Base-by-base conservation (phyloP, 768 basidiomycete species). In the Mycena rebaudengoi region DNA sequence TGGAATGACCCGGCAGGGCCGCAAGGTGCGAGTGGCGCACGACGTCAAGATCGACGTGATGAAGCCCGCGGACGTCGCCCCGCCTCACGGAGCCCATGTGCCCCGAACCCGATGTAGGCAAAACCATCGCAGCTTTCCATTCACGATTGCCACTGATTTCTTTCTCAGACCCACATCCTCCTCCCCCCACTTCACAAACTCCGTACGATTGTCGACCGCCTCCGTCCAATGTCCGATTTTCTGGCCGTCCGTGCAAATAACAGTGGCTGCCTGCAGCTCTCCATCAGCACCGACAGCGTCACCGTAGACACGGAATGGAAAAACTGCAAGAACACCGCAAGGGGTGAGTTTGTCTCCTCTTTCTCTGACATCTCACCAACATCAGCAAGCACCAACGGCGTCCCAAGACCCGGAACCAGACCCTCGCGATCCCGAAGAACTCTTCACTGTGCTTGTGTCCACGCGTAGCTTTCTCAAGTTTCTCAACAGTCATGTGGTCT, bases 1-100 rank as follows among this genome's bases (percentile, higher is more conserved):
- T 43, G 88, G 87, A 0, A 76, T 85, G 52, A 89, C 88, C 11
- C 79, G 87, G n/a, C 80, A 85, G 28, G 91, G 91, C 6, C 81
- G 88, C 61, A 81, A 75, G 41, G 83, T 94, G 39, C 82, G 85
- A 44, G 86, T 96, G 21, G 80, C 85, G 0, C 94, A 96, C 71
- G 94, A 95, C 69, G 91, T 96, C 28, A 84, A 85, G 67, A 91
- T 96, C 59, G 91, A 91, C 50, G 88, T 96, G 10, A 83, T 94
- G 86, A 87, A 87, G 59, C 90, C 90, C 1, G 78, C 80, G 0
- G 95, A 96, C 60, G 86, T 92, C 12, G 88, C 85, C 20, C n/a
- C 86, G 82, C 63, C 82, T 96, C 57, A 83, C 79, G 26, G 95
- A 96, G 72, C 95, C 95, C 2, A 74, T 92, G 68, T 96, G 94